Evolutionary conservation across 1,284 basidiomycete species (phyloP).

Genomic region (Ceratobasidium sp.): DNA sequence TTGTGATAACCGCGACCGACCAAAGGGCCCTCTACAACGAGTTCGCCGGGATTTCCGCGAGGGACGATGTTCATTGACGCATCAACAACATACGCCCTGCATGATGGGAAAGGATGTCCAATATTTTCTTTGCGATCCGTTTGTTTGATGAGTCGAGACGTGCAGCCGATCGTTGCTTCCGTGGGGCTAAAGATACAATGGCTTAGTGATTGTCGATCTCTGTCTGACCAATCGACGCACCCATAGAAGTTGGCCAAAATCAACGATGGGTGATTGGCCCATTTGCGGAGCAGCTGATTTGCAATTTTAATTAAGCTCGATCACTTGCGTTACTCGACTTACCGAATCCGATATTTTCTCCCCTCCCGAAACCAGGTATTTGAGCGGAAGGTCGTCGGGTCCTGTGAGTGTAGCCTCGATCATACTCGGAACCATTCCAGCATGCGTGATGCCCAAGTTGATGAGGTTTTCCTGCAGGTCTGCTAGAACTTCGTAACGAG

Average conservation of each 20-base stretch:
- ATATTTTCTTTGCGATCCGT: conserved; percentile 63
- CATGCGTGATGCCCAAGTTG: conserved; percentile 64
- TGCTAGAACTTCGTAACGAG: conserved; percentile 63
- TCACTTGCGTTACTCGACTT: conserved; percentile 47
- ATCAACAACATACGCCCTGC: conserved; percentile 61
- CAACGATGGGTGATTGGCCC: conserved; percentile 64
- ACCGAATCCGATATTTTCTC: conserved; percentile 70
- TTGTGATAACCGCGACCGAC: conserved; percentile 68
- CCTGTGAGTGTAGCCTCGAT: conserved; percentile 67
- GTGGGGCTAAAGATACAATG: conserved; percentile 56
- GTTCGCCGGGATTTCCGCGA: conserved; percentile 65
- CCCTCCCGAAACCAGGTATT: conserved; percentile 66
- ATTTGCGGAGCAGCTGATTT: conserved; percentile 65
- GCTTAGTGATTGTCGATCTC: neutral
- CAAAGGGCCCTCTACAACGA: conserved; percentile 66
- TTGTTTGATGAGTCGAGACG: conserved; percentile 62
- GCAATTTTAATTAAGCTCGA: conserved; percentile 11
- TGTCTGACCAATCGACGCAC: conserved; percentile 51
- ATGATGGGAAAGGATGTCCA: conserved; percentile 59
- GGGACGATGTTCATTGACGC: conserved; percentile 60
- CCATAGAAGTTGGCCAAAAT: conserved; percentile 68
- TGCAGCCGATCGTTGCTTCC: conserved; percentile 68
- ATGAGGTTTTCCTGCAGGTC: conserved; percentile 63
- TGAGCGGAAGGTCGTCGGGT: conserved; percentile 55
- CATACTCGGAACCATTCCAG: conserved; percentile 68